Conservation (phyloP, 176 grass and related monocot genomes). For the maize (Zea mays) region DNA sequence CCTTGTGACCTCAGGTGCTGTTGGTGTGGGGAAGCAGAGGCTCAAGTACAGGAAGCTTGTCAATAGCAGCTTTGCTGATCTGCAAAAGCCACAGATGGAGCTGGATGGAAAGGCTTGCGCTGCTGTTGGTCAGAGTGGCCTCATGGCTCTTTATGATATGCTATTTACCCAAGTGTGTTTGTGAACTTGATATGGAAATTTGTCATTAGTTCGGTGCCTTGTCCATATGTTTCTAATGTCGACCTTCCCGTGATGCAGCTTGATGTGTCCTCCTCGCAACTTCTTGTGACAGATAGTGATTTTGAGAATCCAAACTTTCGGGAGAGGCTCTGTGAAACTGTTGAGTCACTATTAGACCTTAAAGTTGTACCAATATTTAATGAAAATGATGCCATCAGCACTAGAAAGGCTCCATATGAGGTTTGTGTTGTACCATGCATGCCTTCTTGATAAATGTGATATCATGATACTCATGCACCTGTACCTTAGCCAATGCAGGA, state of each 20-base stretch:
- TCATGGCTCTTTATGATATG: conserved; percentile 92
- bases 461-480: neutral
- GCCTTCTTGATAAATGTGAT: conserved; percentile 7
- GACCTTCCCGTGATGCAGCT: conserved; percentile 62
- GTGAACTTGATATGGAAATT: conserved; percentile 24
- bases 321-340: conserved; percentile 65
- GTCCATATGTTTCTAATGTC: conserved; percentile 22
- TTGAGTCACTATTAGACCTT: conserved; percentile 66
- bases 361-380: conserved; percentile 95
- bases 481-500: conserved; percentile 5
- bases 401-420: conserved; percentile 97
- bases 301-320: conserved; percentile 84
- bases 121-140: conserved; percentile 87
- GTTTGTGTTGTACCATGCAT: conserved; percentile 43
- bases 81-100: conserved; percentile 87
- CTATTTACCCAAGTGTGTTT: conserved; percentile 84
- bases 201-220: neutral
- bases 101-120: conserved; percentile 94
- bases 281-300: conserved; percentile 95
- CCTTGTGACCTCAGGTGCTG: conserved; percentile 91
- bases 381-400: conserved; percentile 98
- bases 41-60: conserved; percentile 81
- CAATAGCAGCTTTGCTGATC: conserved; percentile 97
- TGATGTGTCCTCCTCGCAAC: conserved; percentile 87
- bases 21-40: conserved; percentile 80